Conservation (phyloP, 495 filamentous ascomycete species). For the Trichoderma gamsii region DNA sequence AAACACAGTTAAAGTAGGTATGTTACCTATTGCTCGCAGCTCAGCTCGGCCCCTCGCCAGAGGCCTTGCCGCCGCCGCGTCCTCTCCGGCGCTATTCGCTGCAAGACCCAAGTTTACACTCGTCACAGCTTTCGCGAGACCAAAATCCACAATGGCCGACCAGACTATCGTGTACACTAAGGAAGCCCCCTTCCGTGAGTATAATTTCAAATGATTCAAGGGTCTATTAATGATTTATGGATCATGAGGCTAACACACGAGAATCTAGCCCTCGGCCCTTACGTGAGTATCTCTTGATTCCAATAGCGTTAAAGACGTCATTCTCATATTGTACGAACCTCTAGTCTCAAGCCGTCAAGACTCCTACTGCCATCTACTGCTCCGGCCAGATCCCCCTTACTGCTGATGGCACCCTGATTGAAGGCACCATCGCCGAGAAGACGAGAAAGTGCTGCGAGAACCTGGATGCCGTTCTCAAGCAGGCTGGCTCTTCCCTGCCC, state of each 20-base stretch:
- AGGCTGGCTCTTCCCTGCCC: slow-evolving; percentile 66
- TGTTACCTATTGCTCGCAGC: neutral
- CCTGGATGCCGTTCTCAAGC: slow-evolving; percentile 68
- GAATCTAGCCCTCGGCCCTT: slow-evolving; percentile 46
- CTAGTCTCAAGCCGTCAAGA: slow-evolving; percentile 84
- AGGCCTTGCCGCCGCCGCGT: neutral
- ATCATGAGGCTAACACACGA: neutral
- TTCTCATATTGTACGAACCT: slow-evolving; percentile 4
- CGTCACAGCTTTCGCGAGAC: slow-evolving; percentile 11
- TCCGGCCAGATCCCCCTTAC: slow-evolving; percentile 90
- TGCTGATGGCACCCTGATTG: slow-evolving; percentile 62
- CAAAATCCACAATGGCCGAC: slow-evolving; percentile 35
- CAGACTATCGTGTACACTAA: slow-evolving; percentile 44
- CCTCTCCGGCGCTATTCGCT: neutral
- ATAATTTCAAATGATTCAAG: neutral
- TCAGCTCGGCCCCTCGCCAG: slow-evolving; percentile 7
- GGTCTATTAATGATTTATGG: slow-evolving; percentile 7
- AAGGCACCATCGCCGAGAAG: slow-evolving; percentile 70
- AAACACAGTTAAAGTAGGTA: neutral
- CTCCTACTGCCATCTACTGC: slow-evolving; percentile 77
- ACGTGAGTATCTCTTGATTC: slow-evolving; percentile 34
- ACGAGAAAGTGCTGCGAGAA: slow-evolving; percentile 70
- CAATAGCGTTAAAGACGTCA: neutral
- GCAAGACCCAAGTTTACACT: slow-evolving; percentile 14
- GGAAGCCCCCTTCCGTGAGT: slow-evolving; percentile 49